Evolutionary conservation across 257 asterid species (phyloP).

Genomic region (Primulina huaijiensis): DNA sequence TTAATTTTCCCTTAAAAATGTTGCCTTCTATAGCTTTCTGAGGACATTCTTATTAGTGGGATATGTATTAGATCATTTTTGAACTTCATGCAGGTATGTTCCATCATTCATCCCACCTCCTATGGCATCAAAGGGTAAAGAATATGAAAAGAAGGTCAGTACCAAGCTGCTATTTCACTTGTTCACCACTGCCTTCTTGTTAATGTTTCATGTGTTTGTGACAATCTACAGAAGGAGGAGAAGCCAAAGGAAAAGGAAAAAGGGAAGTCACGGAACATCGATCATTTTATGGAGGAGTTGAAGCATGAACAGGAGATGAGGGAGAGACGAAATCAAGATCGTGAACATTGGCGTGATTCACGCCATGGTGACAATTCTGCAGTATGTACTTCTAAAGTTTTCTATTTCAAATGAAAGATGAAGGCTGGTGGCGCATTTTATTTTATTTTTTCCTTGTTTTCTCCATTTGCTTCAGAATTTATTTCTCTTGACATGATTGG

Average conservation of each 20-base stretch:
- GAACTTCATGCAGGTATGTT: conserved; percentile 82
- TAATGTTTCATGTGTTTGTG: conserved; percentile 22
- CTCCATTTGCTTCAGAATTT: background rate
- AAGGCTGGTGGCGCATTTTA: background rate
- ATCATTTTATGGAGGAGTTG: conserved; percentile 95
- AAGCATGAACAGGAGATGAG: conserved; percentile 90
- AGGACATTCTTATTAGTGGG: conserved; percentile 32
- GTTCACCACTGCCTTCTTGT: conserved; percentile 14
- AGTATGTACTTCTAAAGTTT: conserved; percentile 41
- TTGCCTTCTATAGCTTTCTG: conserved; percentile 13
- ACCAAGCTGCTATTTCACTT: conserved; percentile 18
- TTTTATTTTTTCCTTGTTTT: conserved; percentile 4
- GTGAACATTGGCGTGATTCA: conserved; percentile 73
- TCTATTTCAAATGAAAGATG: conserved; percentile 2
- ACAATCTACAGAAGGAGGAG: conserved; percentile 67
- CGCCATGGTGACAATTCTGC: conserved; percentile 61
- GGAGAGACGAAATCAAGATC: conserved; percentile 89
- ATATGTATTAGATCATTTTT: conserved; percentile 51
- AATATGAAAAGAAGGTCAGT: conserved; percentile 76
- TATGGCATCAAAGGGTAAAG: conserved; percentile 80
- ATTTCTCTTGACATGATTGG: conserved; percentile 6
- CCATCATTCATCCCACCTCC: conserved; percentile 96
- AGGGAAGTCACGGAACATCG: conserved; percentile 81
- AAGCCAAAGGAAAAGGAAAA: conserved; percentile 82
- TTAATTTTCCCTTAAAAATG: conserved; percentile 4